Evolutionary conservation across 2,329 filamentous ascomycete species (phyloP).

Genomic region (Pleomassaria siparia): DNA sequence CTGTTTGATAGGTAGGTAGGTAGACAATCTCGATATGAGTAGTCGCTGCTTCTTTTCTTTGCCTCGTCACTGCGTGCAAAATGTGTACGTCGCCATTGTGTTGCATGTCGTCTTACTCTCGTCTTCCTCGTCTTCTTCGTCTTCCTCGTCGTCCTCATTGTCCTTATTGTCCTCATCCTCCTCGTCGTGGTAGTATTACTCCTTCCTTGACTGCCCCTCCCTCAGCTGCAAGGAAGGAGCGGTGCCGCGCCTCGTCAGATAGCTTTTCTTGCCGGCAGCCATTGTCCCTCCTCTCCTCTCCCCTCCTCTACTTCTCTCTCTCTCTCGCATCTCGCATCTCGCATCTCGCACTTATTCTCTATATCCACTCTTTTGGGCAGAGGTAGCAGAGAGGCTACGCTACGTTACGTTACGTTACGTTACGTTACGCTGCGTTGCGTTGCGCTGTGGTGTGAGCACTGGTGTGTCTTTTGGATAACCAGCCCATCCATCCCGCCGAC

Average conservation of each 20-base stretch:
- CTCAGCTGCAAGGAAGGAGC: too few relatives aligned
- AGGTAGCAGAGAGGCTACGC: constrained; percentile 5
- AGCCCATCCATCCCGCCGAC: constrained; percentile 4
- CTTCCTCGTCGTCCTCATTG: too few relatives aligned
- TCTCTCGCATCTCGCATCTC: too few relatives aligned
- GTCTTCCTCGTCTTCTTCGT: too few relatives aligned
- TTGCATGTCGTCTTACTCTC: too few relatives aligned
- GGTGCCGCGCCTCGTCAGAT: not conserved
- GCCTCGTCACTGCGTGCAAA: constrained; percentile 5
- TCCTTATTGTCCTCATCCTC: too few relatives aligned
- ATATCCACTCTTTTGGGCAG: constrained; percentile 7
- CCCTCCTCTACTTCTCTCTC: too few relatives aligned
- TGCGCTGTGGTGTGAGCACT: constrained; percentile 3
- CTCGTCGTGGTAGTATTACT: too few relatives aligned
- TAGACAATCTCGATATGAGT: constrained; percentile 13
- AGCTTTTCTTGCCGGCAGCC: not conserved
- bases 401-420: constrained; percentile 5
- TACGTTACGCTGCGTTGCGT: too few relatives aligned
- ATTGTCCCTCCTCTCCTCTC: not conserved
- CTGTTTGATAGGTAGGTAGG: constrained; percentile 7
- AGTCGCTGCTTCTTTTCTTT: constrained; percentile 15
- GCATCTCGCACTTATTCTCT: constrained; percentile 8
- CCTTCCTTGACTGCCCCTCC: too few relatives aligned
- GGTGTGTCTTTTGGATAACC: constrained; percentile 9
- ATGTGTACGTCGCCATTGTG: not conserved